Evolutionary conservation across 768 basidiomycete genomes (phyloP).

Genomic region (Psilocybe cubensis): DNA sequence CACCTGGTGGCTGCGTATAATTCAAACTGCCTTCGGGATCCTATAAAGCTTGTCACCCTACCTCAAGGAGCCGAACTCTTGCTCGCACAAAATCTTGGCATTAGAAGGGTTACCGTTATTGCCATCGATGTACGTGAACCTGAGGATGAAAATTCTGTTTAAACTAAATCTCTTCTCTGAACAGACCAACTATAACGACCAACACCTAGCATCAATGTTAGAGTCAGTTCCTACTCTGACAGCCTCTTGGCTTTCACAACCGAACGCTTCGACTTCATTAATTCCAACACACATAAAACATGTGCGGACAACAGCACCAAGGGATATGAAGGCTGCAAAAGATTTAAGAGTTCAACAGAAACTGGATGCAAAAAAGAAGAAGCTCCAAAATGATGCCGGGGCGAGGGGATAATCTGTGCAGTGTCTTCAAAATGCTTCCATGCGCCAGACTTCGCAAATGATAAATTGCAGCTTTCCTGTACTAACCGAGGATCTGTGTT

Average conservation of each 20-base stretch:
- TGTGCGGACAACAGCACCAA: conserved; percentile 74
- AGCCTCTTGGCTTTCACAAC: conserved; percentile 65
- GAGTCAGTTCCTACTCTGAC: conserved; percentile 54
- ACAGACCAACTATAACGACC: conserved; percentile 12
- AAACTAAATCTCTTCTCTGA: not conserved
- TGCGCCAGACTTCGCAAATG: too few relatives aligned
- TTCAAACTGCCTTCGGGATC: conserved; percentile 38
- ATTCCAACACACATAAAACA: conserved; percentile 84
- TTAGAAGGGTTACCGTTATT: conserved; percentile 68
- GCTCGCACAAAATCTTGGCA: conserved; percentile 64
- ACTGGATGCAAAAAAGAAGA: conserved; percentile 44
- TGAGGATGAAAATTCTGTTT: not conserved
- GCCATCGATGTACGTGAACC: conserved; percentile 62
- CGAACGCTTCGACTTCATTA: conserved; percentile 32
- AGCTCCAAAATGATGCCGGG: not conserved
- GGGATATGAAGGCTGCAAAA: conserved; percentile 77
- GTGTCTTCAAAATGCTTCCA: too few relatives aligned
- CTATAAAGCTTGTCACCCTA: conserved; percentile 63
- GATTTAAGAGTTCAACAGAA: conserved; percentile 55
- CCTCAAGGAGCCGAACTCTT: conserved; percentile 66
- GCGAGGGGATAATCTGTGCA: not conserved
- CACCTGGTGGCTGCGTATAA: conserved; percentile 80
- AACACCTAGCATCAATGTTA: conserved; percentile 36
- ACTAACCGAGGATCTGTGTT: too few relatives aligned
- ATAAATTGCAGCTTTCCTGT: too few relatives aligned